Percentiles rank a stretch among this genome's conserved stretches.
Conservation (phyloP, 2,329 filamentous ascomycete species). For the Fusarium subglutinans region DNA sequence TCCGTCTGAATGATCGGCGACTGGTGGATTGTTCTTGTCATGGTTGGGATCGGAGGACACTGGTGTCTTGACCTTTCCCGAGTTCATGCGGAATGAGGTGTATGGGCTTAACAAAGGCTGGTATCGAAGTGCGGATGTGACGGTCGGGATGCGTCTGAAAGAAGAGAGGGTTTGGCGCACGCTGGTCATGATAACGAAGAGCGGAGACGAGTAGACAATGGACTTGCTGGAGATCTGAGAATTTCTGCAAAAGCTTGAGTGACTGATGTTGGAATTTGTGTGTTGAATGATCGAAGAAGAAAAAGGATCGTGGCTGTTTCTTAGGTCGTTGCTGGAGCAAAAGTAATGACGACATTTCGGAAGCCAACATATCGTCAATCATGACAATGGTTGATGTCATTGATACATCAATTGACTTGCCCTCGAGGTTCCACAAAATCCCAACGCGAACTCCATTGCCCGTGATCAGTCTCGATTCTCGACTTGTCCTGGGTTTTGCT, state of each 20-base stretch:
- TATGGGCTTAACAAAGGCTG: not conserved
- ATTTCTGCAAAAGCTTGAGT: not conserved
- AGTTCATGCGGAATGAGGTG: not conserved
- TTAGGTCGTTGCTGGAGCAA: not conserved
- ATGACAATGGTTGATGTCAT: conserved; percentile 28
- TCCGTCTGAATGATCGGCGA: conserved; percentile 6
- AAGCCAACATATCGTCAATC: not conserved
- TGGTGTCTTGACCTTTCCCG: conserved; percentile 5
- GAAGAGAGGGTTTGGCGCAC: not conserved
- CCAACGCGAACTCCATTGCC: not conserved
- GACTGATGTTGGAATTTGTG: fast-evolving
- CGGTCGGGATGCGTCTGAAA: not conserved
- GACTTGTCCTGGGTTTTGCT: fast-evolving
- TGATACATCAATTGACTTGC: not conserved
- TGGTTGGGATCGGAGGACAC: conserved; percentile 6
- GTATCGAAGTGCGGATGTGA: not conserved
- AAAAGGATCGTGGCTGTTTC: not conserved
- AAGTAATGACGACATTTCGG: conserved; percentile 24
- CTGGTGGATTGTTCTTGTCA: not conserved
- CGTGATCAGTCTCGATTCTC: not conserved
- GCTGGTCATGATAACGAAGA: not conserved
- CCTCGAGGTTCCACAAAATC: conserved; percentile 2
- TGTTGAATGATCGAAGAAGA: not conserved
- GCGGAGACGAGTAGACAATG: not conserved
- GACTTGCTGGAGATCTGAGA: not conserved